Percentiles rank a stretch among this genome's conserved stretches.
Conservation (phyloP, 805 yeast species). For the Yarrowia keelungensis region DNA sequence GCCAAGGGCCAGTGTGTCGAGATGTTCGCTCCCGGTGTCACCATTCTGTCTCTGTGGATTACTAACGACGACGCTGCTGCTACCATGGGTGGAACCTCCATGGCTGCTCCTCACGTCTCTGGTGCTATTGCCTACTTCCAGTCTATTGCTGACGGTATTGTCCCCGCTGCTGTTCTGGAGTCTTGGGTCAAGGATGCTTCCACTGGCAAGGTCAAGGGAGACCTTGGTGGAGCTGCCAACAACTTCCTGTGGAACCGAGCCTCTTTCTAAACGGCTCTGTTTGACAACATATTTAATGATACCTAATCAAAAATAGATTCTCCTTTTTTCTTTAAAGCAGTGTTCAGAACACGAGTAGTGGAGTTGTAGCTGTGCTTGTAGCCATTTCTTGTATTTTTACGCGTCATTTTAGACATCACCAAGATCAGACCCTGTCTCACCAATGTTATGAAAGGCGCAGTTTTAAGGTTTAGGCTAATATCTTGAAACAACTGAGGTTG, state of each 20-base stretch:
- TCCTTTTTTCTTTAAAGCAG: too few species aligned
- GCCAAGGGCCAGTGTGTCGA: conserved; percentile 85
- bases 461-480: background rate
- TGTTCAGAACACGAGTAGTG: too few species aligned
- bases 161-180: conserved; percentile 21
- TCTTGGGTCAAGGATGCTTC: conserved; percentile 19
- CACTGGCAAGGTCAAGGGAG: conserved; percentile 5
- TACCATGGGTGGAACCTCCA: conserved; percentile 81
- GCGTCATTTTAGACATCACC: background rate
- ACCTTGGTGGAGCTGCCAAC: conserved; percentile 23
- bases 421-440: background rate
- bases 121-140: conserved; percentile 83
- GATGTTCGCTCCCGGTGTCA: conserved; percentile 95
- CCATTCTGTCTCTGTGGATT: conserved; percentile 66
- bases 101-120: conserved; percentile 97
- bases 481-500: conserved; percentile 3
- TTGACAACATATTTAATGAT: conserved; percentile 31
- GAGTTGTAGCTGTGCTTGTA: background rate
- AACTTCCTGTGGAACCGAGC: conserved; percentile 31
- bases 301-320: conserved; percentile 8
- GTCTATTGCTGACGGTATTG: conserved; percentile 17
- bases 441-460: conserved; percentile 9
- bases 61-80: conserved; percentile 46
- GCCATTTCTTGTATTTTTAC: background rate
- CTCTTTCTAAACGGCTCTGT: conserved; percentile 1